These are phyloP conservation scores for Cladorrhinum sp. DNA, from an alignment of 2,329 filamentous ascomycete species.

Conservation along the genomic window DNA sequence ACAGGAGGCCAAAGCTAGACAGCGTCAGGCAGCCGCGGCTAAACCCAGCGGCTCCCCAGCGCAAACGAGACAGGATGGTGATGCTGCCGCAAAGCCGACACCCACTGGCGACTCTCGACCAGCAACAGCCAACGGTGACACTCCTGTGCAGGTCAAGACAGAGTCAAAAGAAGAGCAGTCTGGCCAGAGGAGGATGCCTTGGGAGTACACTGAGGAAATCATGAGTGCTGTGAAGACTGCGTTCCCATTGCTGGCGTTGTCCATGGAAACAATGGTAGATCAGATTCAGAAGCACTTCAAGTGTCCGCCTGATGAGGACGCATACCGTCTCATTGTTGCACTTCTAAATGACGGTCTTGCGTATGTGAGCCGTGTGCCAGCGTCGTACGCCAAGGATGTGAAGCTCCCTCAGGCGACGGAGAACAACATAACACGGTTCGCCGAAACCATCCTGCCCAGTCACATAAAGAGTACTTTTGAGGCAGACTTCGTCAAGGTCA, in stretches of 20 bases:
- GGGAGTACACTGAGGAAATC: slow-evolving; percentile 95
- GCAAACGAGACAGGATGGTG: slow-evolving; percentile 52
- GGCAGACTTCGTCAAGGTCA: slow-evolving; percentile 91
- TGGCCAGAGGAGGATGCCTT: slow-evolving; percentile 73
- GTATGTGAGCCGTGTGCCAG: slow-evolving; percentile 84
- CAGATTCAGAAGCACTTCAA: slow-evolving; percentile 99
- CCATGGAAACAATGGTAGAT: slow-evolving; percentile 99
- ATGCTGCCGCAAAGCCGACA: slow-evolving; percentile 36
- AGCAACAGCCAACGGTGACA: slow-evolving; percentile 49
- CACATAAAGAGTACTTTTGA: slow-evolving; percentile 98
- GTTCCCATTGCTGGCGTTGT: slow-evolving; percentile 89
- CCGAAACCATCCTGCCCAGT: slow-evolving; percentile 88
- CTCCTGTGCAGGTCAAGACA: slow-evolving; percentile 42
- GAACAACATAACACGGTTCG: slow-evolving; percentile 93
- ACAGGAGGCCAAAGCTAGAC: slow-evolving; percentile 70
- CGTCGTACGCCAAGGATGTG: slow-evolving; percentile 83
- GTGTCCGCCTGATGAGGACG: slow-evolving; percentile 96
- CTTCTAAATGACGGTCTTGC: slow-evolving; percentile 92
- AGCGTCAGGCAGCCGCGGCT: slow-evolving; percentile 43
- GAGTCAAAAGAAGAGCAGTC: slow-evolving; percentile 29
- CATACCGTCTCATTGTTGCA: slow-evolving; percentile 95
- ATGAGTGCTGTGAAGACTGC: slow-evolving; percentile 94
- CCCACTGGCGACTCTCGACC: slow-evolving; percentile 42
- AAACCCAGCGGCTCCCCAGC: slow-evolving; percentile 47
- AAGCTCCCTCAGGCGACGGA: slow-evolving; percentile 89